Evolutionary conservation across 169 alveolate species (phyloP), one percentile per base, ranked within the genome.

Genomic region (Plasmodium yoelii): DNA sequence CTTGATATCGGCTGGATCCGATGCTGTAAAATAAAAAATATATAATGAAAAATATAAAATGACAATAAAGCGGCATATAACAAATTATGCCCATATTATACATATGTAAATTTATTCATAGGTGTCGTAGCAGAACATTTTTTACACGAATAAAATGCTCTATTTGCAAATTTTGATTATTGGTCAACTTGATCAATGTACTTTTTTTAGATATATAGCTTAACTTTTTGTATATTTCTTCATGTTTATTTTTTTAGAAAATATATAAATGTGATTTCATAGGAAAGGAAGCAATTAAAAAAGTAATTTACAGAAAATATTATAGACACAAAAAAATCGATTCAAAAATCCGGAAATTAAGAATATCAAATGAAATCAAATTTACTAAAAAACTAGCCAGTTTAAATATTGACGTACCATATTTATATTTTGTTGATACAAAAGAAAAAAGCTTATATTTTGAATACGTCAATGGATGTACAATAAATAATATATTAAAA

Each of bases 241-340:
- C 22, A 12, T 51, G 28, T 15, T 55, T 72, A 5, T 13, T 19
- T 28, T 55, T 51, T 24, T 69, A 80, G 90, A 80, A 55, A 34
- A 80, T 80, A 22, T 80, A 80, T 56, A 64, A 55, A 44, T 63
- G 90, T 49, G 70, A 49, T n/a, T 80, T 80, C 44, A 67, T 91
- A 15, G 95, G 95, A 39, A 80, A 87, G 34, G 86, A 87, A 19
- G 91, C 93, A 22, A 94, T 92, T 26, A 84, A 92, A 56, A 93
- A 93, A 56, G 89, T 86, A 34, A 59, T 94, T 34, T 80, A 87
- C 47, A 47, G 73, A 34, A 93, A 93, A 88, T 39, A 12, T 46
- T 93, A 90, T 61, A 89, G 96, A 28, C 96, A 93, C 84, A 73
- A 64, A 42, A 90, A 77, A 22, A 88, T 93, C 8, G 96, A 93